Evolutionary conservation across 2,329 filamentous ascomycete genomes (phyloP), one percentile per base, ranked within the genome.

Genomic region (Nothophaeocryptopus gaeumannii): DNA sequence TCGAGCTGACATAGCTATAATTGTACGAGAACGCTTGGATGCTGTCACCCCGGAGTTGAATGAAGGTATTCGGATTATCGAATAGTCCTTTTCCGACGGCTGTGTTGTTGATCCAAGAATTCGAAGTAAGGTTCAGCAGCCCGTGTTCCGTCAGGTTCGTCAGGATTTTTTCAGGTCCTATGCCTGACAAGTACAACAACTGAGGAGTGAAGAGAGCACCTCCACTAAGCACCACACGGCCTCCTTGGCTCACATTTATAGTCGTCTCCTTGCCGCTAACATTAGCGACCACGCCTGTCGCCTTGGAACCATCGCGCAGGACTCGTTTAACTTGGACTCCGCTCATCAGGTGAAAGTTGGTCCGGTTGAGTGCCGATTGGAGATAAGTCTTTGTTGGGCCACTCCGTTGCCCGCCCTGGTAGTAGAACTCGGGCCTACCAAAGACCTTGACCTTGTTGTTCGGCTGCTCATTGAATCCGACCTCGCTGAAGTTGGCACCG

Each of bases 161-260:
- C n/a, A 87, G 74, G 54, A 82, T 76, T 0, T 69, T 62, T 11
- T 68, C 60, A 0, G 81, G 80, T 0, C 83, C 83, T 36, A 86
- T 76, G n/a, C 84, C 84, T 43, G 75, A 80, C 2, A 85, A 75
- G 70, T 83, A 81, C 8, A 87, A 77, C 3, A 87, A 68, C 64
- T 86, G 83, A 8, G 82, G 82, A 2, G 78, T 78, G 68, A 85
- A 82, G 65, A 80, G 85, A 1, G 80, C 76, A 16, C 83, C 83
- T 12, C 65, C 74, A 13, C 72, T 66, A 39, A 77, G 54, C 50
- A 78, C 73, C 37, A 77, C 69, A 50, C 76, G 74, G n/a, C 67
- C 64, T 12, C 78, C 81, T 2, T 82, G 78, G 32, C 85, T 82
- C 56, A 84, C 85, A 31, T 73, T 72, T 66, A 89, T 70, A 64